A percentile compares a stretch with the other conserved stretches of the same genome.
Conservation (phyloP, 306 rosid species). For the Sechiopsis laciniata region DNA sequence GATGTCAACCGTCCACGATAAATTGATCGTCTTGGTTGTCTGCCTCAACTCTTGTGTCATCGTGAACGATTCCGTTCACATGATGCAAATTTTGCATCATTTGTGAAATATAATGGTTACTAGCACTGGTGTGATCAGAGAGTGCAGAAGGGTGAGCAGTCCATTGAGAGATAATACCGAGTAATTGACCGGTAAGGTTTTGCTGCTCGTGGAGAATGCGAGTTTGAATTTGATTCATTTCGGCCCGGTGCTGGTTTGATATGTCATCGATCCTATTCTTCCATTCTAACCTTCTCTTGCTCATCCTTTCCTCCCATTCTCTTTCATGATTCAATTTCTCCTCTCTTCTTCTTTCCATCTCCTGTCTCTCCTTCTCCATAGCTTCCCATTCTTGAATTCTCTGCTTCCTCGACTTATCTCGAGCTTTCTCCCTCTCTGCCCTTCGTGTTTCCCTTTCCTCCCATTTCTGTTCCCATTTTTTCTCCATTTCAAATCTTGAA, state of each 20-base stretch:
- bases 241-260: conserved; percentile 70
- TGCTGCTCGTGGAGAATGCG: conserved; percentile 90
- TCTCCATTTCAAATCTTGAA: conserved; percentile 44
- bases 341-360: conserved; percentile 74
- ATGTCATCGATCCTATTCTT: conserved; percentile 75
- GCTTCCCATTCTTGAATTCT: conserved; percentile 71
- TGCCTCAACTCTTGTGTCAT: conserved; percentile 77
- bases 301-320: conserved; percentile 81
- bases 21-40: conserved; percentile 93
- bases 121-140: conserved; percentile 81
- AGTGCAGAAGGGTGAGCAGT: conserved; percentile 70
- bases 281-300: conserved; percentile 68
- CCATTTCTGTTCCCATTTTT: conserved; percentile 59
- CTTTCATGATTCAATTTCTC: conserved; percentile 55
- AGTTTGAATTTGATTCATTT: conserved; percentile 81
- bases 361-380: conserved; percentile 64
- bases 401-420: conserved; percentile 59
- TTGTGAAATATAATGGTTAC: conserved; percentile 83
- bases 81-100: conserved; percentile 97
- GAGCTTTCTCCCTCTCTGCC: conserved; percentile 48
- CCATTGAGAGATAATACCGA: conserved; percentile 90
- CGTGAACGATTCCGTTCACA: conserved; percentile 75
- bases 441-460: conserved; percentile 60
- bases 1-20: conserved; percentile 68
- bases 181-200: conserved; percentile 64